Evolutionary conservation across 805 yeast species (phyloP), one percentile per base, ranked within the genome.

Genomic region (Candida golubevii): DNA sequence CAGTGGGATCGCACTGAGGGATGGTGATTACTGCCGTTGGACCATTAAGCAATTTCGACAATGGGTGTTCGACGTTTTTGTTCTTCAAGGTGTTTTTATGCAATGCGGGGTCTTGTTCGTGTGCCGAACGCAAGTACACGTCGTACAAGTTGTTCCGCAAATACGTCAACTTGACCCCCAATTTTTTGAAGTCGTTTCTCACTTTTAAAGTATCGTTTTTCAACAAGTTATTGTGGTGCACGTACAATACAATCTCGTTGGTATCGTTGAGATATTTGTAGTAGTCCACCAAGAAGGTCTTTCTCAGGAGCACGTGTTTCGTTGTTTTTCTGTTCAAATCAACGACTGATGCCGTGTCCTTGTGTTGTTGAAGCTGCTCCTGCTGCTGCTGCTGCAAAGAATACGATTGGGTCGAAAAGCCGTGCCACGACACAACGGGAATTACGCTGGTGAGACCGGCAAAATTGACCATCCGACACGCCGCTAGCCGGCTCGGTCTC

Each of bases 11-110:
- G 31, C 85, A 71, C 48, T 75, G 79, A 36, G 78, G 78, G 47
- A 88, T 75, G 15, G 85, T 63, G 45, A 91, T 79, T 8, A 86
- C 74, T 1, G 95, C 95, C 2, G 96, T 83, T 23, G 98, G 97
- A 8, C 98, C 98, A 48, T 69, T 69, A 47, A 93, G 74, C 42
- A 89, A 70, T 8, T 82, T 80, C 26, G 76, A 61, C 53, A 91
- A 66, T 12, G 96, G 95, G 62, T 88, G 95, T 26, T 62, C 60
- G 7, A 67, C 66, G 31, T 66, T 63, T 44, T 66, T 69, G 53
- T 74, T 72, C 50, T 63, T 69, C 30, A 59, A 48, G 42, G 73
- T 59, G 14, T 85, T 82, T 34, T 72, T 78, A 39, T 62, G 62
- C 46, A 78, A 71, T 34, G 95, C 83, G 2, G 98, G 97, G 61